Conservation (phyloP, 768 basidiomycete genomes). For the Multifurca ochricompacta region DNA sequence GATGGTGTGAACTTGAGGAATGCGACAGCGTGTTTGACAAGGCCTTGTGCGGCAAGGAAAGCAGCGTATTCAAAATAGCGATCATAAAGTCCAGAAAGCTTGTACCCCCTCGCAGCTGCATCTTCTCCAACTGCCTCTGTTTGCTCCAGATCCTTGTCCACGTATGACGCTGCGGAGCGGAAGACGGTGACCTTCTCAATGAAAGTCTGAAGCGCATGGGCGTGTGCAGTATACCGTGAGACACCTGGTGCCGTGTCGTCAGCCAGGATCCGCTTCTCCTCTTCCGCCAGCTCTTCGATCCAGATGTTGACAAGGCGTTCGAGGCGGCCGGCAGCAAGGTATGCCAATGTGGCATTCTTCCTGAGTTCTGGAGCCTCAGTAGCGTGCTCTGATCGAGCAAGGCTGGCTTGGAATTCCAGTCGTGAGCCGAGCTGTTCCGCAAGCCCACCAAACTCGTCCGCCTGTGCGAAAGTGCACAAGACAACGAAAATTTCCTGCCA, state of each 20-base stretch:
- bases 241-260: constrained; percentile 35
- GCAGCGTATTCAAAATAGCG: constrained; percentile 95
- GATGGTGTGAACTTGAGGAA: constrained; percentile 75
- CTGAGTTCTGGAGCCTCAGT: constrained; percentile 46
- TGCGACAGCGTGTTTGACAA: constrained; percentile 69
- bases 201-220: constrained; percentile 83
- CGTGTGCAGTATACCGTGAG: constrained; percentile 71
- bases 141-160: constrained; percentile 57
- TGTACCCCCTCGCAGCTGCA: constrained; percentile 58
- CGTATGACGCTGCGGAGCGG: constrained; percentile 75
- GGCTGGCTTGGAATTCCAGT: constrained; percentile 75
- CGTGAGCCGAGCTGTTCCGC: constrained; percentile 88
- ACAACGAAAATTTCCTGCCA: constrained; percentile 98
- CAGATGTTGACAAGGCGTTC: constrained; percentile 88
- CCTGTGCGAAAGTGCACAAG: constrained; percentile 83
- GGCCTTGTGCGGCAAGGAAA: constrained; percentile 83
- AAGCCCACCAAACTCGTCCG: constrained; percentile 79
- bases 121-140: constrained; percentile 31
- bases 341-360: constrained; percentile 88
- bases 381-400: constrained; percentile 44
- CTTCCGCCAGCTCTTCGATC: constrained; percentile 83
- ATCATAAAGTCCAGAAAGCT: constrained; percentile 81
- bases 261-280: constrained; percentile 51
- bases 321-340: constrained; percentile 82
- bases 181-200: constrained; percentile 97